phyloP scores from a whole-genome alignment of 768 basidiomycete species.

The Pisolithus tinctorius region DNA sequence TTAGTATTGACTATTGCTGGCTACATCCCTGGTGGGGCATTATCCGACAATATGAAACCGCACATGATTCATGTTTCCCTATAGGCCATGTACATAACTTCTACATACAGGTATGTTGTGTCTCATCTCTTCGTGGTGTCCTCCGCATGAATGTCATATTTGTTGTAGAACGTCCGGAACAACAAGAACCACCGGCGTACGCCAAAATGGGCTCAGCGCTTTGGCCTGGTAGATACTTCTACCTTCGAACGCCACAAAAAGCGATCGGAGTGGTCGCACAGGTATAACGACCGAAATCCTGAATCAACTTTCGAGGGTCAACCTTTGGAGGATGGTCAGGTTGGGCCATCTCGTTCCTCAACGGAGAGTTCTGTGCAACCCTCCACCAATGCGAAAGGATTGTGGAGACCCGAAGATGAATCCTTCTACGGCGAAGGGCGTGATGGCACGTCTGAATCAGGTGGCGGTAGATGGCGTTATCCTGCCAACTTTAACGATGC shows the following conservation, averaged over 20 bases:
- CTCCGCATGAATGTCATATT: conserved; percentile 2
- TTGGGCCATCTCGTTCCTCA: conserved; percentile 13
- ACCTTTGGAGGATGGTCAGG: conserved; percentile 77
- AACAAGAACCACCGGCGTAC: conserved; percentile 89
- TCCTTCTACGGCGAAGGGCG: conserved; percentile 50
- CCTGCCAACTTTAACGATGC: conserved; percentile 77
- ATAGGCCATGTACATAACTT: conserved; percentile 88
- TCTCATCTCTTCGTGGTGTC: not conserved
- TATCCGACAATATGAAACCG: not conserved
- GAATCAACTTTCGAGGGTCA: conserved; percentile 65
- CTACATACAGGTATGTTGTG: conserved; percentile 66
- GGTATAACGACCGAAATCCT: conserved; percentile 77
- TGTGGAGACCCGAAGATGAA: conserved; percentile 77
- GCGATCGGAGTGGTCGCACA: conserved; percentile 81
- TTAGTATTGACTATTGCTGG: conserved; percentile 82
- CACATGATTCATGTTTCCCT: conserved; percentile 5
- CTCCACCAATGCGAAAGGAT: conserved; percentile 36
- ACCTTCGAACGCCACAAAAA: conserved; percentile 72
- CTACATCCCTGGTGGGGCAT: conserved; percentile 70
- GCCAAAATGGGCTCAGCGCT: conserved; percentile 92
- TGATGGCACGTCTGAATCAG: conserved; percentile 29
- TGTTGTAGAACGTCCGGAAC: conserved; percentile 82
- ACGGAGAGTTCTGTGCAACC: conserved; percentile 9
- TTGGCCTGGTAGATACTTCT: conserved; percentile 80
- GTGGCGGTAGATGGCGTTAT: conserved; percentile 71